Conservation (phyloP, 371 early-diverging fungal genomes). For the Synchytrium microbalum region DNA sequence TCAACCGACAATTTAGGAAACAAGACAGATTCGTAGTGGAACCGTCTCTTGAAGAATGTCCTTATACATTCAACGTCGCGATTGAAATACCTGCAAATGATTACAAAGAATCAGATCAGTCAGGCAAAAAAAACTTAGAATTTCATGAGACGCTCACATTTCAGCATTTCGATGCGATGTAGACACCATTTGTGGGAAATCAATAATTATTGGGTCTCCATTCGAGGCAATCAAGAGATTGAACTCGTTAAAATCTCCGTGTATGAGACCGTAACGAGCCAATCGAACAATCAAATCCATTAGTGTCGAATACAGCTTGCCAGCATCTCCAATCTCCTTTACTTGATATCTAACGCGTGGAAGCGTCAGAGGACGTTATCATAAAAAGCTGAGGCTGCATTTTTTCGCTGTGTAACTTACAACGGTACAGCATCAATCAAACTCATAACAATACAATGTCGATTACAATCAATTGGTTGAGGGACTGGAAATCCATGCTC, state of each 20-base stretch:
- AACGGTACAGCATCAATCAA: conserved; percentile 92
- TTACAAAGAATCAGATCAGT: background rate
- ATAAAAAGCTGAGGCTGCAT: background rate
- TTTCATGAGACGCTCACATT: conserved; percentile 40
- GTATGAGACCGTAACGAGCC: conserved; percentile 94
- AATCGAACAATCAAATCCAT: conserved; percentile 94
- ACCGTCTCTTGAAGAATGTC: conserved; percentile 83
- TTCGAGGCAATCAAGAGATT: conserved; percentile 90
- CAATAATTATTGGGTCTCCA: conserved; percentile 85
- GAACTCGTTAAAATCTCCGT: conserved; percentile 99
- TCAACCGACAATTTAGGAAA: conserved; percentile 85
- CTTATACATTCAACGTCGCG: conserved; percentile 98
- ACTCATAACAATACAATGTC: conserved; percentile 98
- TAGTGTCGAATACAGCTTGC: conserved; percentile 83
- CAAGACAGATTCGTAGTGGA: conserved; percentile 77
- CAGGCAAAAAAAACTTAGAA: background rate
- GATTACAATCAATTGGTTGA: conserved; percentile 80
- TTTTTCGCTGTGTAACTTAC: conserved; percentile 25
- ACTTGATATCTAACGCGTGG: conserved; percentile 87
- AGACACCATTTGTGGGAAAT: conserved; percentile 99
- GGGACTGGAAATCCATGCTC: conserved; percentile 97
- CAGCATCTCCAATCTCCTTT: conserved; percentile 74
- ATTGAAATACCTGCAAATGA: conserved; percentile 71
- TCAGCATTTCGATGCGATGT: conserved; percentile 91
- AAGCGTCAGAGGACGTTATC: no score